Percentiles rank a stretch among this genome's conserved stretches.
These are phyloP conservation scores for Xerocomellus dryophilus DNA, from an alignment of 768 basidiomycete genomes.

Conservation along the genomic window DNA sequence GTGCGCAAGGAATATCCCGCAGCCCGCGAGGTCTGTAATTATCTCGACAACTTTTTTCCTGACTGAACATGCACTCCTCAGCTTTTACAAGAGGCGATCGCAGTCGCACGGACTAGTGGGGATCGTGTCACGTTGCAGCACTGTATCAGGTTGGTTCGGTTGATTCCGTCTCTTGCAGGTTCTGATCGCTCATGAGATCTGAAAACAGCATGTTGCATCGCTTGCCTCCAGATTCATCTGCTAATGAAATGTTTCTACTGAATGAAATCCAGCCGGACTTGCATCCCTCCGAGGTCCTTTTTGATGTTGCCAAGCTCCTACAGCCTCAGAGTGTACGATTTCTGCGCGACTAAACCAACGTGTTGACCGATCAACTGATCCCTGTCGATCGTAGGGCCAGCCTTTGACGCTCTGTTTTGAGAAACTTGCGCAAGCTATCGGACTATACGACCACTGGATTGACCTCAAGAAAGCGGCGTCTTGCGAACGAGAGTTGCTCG, in stretches of 20 bases:
- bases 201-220: conserved; percentile 64
- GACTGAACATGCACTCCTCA: conserved; percentile 28
- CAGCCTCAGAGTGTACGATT: conserved; percentile 55
- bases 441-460: conserved; percentile 69
- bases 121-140: conserved; percentile 74
- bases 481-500: conserved; percentile 61
- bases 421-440: conserved; percentile 63
- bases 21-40: conserved; percentile 54
- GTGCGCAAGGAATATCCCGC: conserved; percentile 63
- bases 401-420: conserved; percentile 67
- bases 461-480: conserved; percentile 52
- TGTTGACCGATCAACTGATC: conserved; percentile 8
- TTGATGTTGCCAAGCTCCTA: conserved; percentile 74
- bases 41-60: not conserved
- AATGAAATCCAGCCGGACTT: conserved; percentile 76
- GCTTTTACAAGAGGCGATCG: conserved; percentile 75
- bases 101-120: conserved; percentile 67
- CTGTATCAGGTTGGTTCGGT: conserved; percentile 61
- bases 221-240: conserved; percentile 45
- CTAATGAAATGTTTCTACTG: conserved; percentile 46
- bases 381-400: conserved; percentile 51
- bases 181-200: conserved; percentile 12
- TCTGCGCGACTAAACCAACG: not conserved
- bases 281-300: conserved; percentile 73
- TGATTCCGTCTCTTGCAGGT: not conserved